phyloP scores from a whole-genome alignment of 140 eudicot genomes.

The Bidens hawaiensis region DNA sequence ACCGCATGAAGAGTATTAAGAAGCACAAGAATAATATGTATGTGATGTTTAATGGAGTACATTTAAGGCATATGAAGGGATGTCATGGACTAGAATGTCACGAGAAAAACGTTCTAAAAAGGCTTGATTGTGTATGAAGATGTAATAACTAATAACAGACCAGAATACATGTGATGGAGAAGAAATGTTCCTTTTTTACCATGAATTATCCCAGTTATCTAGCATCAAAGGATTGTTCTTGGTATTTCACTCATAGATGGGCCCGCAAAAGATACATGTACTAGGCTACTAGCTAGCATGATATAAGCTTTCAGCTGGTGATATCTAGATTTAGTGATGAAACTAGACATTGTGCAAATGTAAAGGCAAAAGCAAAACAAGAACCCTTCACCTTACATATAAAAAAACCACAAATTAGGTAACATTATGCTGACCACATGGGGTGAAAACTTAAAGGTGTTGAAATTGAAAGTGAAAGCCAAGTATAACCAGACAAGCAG shows the following conservation, averaged over 20 bases:
- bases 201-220: background rate
- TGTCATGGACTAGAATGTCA: background rate
- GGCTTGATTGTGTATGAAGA: background rate
- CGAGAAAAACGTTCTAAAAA: background rate
- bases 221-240: background rate
- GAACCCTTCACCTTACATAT: background rate
- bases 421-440: background rate
- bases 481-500: background rate
- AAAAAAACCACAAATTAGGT: background rate
- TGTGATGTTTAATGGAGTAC: too few species aligned
- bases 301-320: background rate
- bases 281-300: too few species aligned
- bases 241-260: background rate
- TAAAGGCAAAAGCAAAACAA: background rate
- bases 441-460: background rate
- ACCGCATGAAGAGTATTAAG: background rate
- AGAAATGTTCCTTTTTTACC: too few species aligned
- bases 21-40: background rate
- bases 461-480: background rate
- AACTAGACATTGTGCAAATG: background rate
- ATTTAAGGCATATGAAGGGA: too few species aligned
- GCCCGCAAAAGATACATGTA: too few species aligned
- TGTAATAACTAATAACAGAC: too few species aligned
- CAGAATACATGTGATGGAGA: too few species aligned
- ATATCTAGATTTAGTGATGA: background rate